Evolutionary conservation across 2,329 filamentous ascomycete genomes (phyloP), one percentile per base, ranked within the genome.

Genomic region (Truncatella angustata): DNA sequence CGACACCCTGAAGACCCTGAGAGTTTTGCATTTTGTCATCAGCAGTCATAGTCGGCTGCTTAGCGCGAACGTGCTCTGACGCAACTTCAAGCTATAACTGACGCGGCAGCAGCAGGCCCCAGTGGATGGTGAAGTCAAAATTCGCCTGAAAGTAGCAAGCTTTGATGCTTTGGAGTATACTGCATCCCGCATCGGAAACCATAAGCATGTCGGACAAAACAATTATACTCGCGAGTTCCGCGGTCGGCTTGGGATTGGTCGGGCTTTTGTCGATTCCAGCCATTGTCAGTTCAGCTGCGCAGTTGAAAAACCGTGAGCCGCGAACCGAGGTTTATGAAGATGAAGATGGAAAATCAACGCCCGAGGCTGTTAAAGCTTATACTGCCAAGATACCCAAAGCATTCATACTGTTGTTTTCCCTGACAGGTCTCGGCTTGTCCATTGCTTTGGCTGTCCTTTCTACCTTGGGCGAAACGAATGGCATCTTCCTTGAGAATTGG

Each of bases 291-390:
- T 40, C 66, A 14, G 39, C 35, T 5, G 37, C 49, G 45, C 62
- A 60, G 51, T 46, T 61, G 28, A 55, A 59, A 44, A 56, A 48
- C 21, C 60, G 54, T 37, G 51, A 56, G n/a, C 44, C 54, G 12
- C 63, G 61, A 52, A 71, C 78, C 36, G 70, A 77, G 10, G 71
- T 76, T 11, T 91, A 91, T 62, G 73, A 84, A 59, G 88, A 92
- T 62, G 70, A 77, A 55, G 88, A 92, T 68, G 88, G 88, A 45
- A 75, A 79, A 56, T 86, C 85, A 28, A 87, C 84, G 0, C 76
- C 81, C 36, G 83, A 87, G 62, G 83, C 84, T 1, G 65, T 84
- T 49, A 76, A 77, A 20, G 75, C 75, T 35, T 91, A 86, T 63
- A 87, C 86, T 24, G 79, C 82, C 56, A 80, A 73, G 52, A 61